phyloP scores from a whole-genome alignment of 1,139 yeast species.

The Hanseniaspora uvarum region DNA sequence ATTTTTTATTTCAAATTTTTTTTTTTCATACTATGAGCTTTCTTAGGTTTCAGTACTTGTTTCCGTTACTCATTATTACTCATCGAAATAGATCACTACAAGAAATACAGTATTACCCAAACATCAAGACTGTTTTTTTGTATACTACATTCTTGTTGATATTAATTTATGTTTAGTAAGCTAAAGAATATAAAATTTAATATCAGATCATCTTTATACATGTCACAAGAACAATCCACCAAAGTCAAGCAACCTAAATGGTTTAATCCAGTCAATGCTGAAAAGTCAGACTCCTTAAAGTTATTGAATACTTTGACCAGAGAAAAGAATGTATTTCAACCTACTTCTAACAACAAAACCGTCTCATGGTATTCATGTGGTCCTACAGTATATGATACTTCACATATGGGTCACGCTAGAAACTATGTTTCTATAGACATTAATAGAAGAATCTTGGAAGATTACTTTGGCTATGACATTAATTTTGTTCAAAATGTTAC shows the following conservation, averaged over 20 bases:
- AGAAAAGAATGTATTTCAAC: conserved; percentile 63
- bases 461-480: conserved; percentile 82
- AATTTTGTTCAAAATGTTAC: conserved; percentile 91
- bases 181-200: not conserved
- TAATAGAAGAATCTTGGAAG: conserved; percentile 74
- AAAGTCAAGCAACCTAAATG: conserved; percentile 39
- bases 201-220: not conserved
- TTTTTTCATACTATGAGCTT: too few species aligned
- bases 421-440: conserved; percentile 92
- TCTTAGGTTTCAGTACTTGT: too few species aligned
- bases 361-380: conserved; percentile 98
- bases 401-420: conserved; percentile 99
- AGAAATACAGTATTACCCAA: not conserved
- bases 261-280: conserved; percentile 31
- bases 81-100: too few species aligned
- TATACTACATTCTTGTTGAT: not conserved
- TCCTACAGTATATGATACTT: conserved; percentile 94
- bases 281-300: conserved; percentile 33
- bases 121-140: not conserved
- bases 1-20: too few species aligned
- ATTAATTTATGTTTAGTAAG: not conserved
- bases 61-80: too few species aligned
- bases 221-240: conserved; percentile 19
- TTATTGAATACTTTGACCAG: conserved; percentile 78
- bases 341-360: conserved; percentile 45